A percentile compares a stretch with the other conserved stretches of the same genome.
Conservation (phyloP, 2,329 filamentous ascomycete genomes). For the Sclerotinia borealis region DNA sequence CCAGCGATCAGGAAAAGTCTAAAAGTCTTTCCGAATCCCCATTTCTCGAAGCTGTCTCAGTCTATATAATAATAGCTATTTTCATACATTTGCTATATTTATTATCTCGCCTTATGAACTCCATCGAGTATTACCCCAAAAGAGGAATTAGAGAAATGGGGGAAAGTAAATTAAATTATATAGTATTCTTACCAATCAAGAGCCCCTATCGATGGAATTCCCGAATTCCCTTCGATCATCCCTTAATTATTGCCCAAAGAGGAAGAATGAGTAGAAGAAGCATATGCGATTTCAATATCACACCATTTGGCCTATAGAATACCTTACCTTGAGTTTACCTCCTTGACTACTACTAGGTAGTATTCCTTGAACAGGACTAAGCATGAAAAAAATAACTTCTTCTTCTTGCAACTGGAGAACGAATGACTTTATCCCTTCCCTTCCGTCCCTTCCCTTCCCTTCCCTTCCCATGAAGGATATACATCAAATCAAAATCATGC, state of each 20-base stretch:
- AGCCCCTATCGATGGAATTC: background rate
- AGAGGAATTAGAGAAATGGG: background rate
- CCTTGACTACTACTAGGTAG: too few relatives aligned
- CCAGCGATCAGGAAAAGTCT: background rate
- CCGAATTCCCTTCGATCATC: background rate
- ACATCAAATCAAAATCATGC: constrained; percentile 1
- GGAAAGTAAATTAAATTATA: background rate
- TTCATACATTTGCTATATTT: background rate
- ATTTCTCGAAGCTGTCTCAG: background rate
- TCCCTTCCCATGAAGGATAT: background rate
- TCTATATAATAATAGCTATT: background rate
- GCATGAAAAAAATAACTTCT: background rate
- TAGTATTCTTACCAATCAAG: background rate
- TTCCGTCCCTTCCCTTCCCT: too few relatives aligned
- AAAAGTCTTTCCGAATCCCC: too few relatives aligned
- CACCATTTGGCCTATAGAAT: background rate
- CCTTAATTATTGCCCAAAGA: background rate
- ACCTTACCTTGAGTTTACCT: background rate
- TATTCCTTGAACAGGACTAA: background rate
- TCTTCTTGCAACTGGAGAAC: too few relatives aligned
- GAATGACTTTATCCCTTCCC: too few relatives aligned
- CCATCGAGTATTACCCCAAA: background rate
- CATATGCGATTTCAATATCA: constrained; percentile 3
- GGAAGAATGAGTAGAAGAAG: background rate
- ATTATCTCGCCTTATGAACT: background rate